Evolutionary conservation across 1,139 yeast species (phyloP).

Genomic region (Hemisphaericaspora xylofermentans): DNA sequence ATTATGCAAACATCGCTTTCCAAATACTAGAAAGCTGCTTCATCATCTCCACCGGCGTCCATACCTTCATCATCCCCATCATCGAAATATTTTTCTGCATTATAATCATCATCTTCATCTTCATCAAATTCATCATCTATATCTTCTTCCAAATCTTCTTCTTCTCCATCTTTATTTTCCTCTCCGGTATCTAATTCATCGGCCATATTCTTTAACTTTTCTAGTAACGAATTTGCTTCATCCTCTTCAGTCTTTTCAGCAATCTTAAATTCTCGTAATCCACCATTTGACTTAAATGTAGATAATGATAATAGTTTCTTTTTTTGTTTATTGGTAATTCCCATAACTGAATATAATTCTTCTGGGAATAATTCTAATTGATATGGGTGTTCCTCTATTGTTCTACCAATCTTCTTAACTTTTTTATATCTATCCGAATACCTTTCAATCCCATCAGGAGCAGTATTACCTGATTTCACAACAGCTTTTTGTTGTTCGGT

Average conservation of each 20-base stretch:
- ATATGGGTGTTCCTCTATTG: conserved; percentile 83
- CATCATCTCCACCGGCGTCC: conserved; percentile 81
- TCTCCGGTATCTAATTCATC: conserved; percentile 50
- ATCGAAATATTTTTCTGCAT: conserved; percentile 55
- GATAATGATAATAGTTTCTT: conserved; percentile 54
- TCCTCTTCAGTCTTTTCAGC: conserved; percentile 27
- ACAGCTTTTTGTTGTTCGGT: conserved; percentile 14
- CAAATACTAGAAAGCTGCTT: conserved; percentile 61
- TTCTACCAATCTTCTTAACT: conserved; percentile 70
- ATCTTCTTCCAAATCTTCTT: conserved; percentile 43
- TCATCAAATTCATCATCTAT: conserved; percentile 61
- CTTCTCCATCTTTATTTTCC: conserved; percentile 37
- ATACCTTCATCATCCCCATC: conserved; percentile 78
- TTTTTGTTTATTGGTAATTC: conserved; percentile 55
- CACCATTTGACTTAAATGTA: conserved; percentile 47
- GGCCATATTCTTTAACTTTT: conserved; percentile 59
- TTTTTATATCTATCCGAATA: conserved; percentile 74
- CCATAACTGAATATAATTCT: conserved; percentile 77
- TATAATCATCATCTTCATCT: conserved; percentile 65
- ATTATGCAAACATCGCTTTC: background rate
- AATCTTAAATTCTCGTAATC: conserved; percentile 38
- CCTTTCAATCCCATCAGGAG: conserved; percentile 62
- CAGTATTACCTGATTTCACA: conserved; percentile 12
- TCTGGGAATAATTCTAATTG: conserved; percentile 69
- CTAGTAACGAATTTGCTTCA: conserved; percentile 48